Base-by-base conservation (phyloP, 2,329 filamentous ascomycete species). In the Paraphoma sp. region DNA sequence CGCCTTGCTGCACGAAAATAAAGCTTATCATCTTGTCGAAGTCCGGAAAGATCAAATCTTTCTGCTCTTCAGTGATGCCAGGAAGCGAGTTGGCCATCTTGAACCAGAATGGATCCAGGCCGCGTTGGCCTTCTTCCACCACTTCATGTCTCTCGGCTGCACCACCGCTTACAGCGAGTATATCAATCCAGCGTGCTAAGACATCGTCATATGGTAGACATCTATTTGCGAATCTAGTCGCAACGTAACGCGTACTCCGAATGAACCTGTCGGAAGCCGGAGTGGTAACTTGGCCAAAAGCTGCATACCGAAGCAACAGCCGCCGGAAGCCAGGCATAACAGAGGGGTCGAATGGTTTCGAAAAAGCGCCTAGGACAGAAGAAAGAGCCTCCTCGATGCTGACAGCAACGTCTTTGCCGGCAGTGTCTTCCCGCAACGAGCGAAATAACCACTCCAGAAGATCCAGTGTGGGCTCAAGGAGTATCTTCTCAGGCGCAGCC, bases 341-440 rank as follows among this genome's bases (percentile, higher is more conserved):
- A 23, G 65, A 60, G 16, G 73, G 61, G 45, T 80, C 76, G 28
- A 83, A 72, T 1, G 78, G 73, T 53, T 81, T 76, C 9, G 81
- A 71, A 57, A 88, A 85, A 2, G 84, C 83, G 59, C 84, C 84
- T n/a, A 91, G 76, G 59, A 97, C 82, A 53, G 89, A 92, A 4
- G 93, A 94, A 3, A 98, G 80, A 0, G 93, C 90, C 49, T 94
- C 91, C 67, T 98, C 93, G 53, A 98, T 93, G 70, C 92, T 95
- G 59, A 96, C 88, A 45, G 90, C 89, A 1, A 93, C 89, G 8
- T 87, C 82, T 47, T 90, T 88, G 0, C 87, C 84, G 0, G 87
- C 90, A 0, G 87, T 85, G 67, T 98, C 94, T 63, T 93, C 89
- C 10, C 89, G 88, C 3, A 98, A 81, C 0, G 93, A 94, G 28